Conservation (phyloP, 176 grass and related monocot species). For the Cocos nucifera region DNA sequence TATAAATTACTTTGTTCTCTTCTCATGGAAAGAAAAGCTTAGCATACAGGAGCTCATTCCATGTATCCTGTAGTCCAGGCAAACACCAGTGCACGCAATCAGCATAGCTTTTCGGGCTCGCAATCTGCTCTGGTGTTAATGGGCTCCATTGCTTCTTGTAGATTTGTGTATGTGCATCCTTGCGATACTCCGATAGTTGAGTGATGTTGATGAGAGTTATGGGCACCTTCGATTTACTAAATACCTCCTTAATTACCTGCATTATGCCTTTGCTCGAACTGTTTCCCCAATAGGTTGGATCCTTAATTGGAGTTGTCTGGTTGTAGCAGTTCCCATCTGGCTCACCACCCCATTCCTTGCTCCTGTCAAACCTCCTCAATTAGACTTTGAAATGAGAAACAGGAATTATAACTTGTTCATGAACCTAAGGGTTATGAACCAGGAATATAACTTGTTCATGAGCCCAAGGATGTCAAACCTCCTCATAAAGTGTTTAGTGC, state of each 20-base stretch:
- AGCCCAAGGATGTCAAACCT: too few relatives aligned
- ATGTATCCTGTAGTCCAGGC: slow-evolving; percentile 62
- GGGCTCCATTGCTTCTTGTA: slow-evolving; percentile 94
- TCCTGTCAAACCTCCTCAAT: slow-evolving; percentile 28
- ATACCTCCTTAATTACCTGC: slow-evolving; percentile 52
- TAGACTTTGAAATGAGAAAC: neutral
- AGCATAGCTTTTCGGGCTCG: slow-evolving; percentile 67
- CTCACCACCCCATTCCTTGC: slow-evolving; percentile 81
- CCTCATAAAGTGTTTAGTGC: too few relatives aligned
- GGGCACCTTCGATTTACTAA: slow-evolving; percentile 34
- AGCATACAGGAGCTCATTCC: slow-evolving; percentile 63
- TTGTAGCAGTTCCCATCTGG: slow-evolving; percentile 83
- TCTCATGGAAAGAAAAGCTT: slow-evolving; percentile 59
- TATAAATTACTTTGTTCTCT: neutral
- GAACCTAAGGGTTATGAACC: too few relatives aligned
- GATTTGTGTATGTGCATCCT: slow-evolving; percentile 83
- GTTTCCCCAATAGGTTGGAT: slow-evolving; percentile 58
- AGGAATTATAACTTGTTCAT: too few relatives aligned
- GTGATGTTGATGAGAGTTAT: slow-evolving; percentile 78
- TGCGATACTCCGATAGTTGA: slow-evolving; percentile 86
- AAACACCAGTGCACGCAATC: slow-evolving; percentile 84
- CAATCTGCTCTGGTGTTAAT: slow-evolving; percentile 53
- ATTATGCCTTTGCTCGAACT: slow-evolving; percentile 75
- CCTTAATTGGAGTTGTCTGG: slow-evolving; percentile 58
- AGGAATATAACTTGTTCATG: too few relatives aligned